These are phyloP conservation scores for Aspergillus phoenicis DNA, from an alignment of 2,329 filamentous ascomycete species.

Conservation along the genomic window DNA sequence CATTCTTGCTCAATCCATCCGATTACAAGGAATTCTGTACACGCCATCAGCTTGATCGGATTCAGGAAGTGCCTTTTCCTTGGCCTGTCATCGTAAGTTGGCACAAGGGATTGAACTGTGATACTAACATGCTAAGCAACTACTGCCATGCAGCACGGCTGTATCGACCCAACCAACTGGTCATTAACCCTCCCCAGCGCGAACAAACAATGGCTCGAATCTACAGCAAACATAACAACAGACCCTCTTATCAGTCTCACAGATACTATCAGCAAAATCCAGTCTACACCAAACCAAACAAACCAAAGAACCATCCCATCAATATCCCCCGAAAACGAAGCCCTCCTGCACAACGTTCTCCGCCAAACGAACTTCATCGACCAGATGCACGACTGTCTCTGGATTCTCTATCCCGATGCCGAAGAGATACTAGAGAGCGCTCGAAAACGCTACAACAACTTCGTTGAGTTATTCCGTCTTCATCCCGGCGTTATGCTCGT, in stretches of 20 bases:
- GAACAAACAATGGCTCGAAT: slow-evolving; percentile 5
- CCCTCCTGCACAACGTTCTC: slow-evolving; percentile 44
- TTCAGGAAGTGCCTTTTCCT: slow-evolving; percentile 65
- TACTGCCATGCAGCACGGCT: slow-evolving; percentile 10
- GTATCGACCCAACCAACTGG: slow-evolving; percentile 17
- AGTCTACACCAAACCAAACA: background rate
- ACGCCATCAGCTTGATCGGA: slow-evolving; percentile 53
- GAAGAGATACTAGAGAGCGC: slow-evolving; percentile 65
- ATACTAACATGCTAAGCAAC: background rate
- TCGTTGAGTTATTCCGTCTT: slow-evolving; percentile 44
- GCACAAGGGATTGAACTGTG: too few species aligned
- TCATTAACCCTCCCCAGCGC: slow-evolving; percentile 7
- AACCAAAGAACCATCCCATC: background rate
- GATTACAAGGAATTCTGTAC: slow-evolving; percentile 70
- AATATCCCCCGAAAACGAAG: background rate
- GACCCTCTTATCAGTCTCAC: slow-evolving; percentile 11
- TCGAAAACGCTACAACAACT: slow-evolving; percentile 52
- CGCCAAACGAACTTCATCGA: slow-evolving; percentile 46
- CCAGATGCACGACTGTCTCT: slow-evolving; percentile 76
- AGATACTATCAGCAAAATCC: background rate
- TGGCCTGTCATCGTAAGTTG: slow-evolving; percentile 57
- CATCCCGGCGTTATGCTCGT: slow-evolving; percentile 37
- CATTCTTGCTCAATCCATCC: slow-evolving; percentile 73
- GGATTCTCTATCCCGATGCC: slow-evolving; percentile 72
- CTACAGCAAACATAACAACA: background rate